Evolutionary conservation across 1,284 basidiomycete genomes (phyloP), one percentile per base, ranked within the genome.

Genomic region (Xanthoconium separans): DNA sequence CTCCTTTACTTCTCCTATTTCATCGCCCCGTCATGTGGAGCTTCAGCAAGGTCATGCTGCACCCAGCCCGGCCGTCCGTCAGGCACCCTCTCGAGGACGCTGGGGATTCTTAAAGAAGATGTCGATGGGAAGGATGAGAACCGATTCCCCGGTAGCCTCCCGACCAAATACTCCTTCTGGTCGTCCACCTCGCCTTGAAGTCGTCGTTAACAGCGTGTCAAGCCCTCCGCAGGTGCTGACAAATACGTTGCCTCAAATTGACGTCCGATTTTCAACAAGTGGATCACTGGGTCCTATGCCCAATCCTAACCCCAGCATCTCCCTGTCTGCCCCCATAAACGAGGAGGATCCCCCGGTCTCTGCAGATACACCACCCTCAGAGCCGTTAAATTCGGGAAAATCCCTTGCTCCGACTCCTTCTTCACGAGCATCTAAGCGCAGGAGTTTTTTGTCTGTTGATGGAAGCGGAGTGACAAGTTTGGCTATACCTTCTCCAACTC

Each of bases 41-140:
- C 34, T 15, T 51, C 62, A 58, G 41, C 64, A 60, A 30, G 40
- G 36, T 15, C 53, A 54, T 44, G 53, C 31, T 27, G 57, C 51
- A 9, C 57, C 63, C 4, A 59, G 64, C 33, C 69, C 69, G 18
- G 24, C 42, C 44, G 70, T 72, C 22, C 62, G 65, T 2, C 71
- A 60, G 48, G 39, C 45, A 27, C 20, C 47, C 31, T 54, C 67
- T 42, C 69, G 70, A 43, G 83, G 84, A 53, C 84, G 89, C 55
- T 95, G 93, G 92, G 92, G 94, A 4, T 95, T 97, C 75, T 76
- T 97, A 57, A 93, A 94, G 74, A 97, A 97, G 75, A 95, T 97
- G 90, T 95, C 92, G 11, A 94, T 95, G 90, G 88, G 91, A 22
- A 90, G 89, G 71, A 87, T 91, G 73, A 82, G 82, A 64, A 59